Conservation (phyloP, 345 rosid species). For the Eucalyptus shirleyi region DNA sequence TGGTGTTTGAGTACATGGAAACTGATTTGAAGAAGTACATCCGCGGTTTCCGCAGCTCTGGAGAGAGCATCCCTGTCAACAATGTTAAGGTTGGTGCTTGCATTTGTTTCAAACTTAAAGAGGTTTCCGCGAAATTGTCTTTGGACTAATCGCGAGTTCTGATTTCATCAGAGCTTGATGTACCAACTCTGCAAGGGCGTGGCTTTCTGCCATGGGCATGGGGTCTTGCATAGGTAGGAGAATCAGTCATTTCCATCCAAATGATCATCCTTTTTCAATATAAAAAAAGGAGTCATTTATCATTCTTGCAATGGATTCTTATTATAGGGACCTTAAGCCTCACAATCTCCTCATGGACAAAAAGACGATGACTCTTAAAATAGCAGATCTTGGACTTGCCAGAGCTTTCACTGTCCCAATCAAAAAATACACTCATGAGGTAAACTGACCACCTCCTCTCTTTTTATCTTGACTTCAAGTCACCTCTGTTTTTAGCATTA, state of each 20-base stretch:
- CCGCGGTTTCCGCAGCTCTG: conserved; percentile 58
- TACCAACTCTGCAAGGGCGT: conserved; percentile 94
- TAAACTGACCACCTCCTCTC: background rate
- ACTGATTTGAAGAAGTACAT: conserved; percentile 87
- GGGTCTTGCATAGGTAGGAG: conserved; percentile 81
- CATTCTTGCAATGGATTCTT: background rate
- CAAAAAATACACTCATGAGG: conserved; percentile 97
- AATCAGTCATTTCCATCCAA: background rate
- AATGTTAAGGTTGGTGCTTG: conserved; percentile 33
- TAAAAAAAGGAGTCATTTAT: too few relatives aligned
- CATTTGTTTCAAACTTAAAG: background rate
- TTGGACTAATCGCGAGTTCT: background rate
- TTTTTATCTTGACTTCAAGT: background rate
- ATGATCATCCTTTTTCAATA: background rate
- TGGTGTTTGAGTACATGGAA: conserved; percentile 91
- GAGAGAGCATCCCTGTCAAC: conserved; percentile 32
- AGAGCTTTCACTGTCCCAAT: conserved; percentile 85
- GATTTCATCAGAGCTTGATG: conserved; percentile 71
- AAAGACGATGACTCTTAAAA: conserved; percentile 63
- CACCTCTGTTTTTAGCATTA: background rate
- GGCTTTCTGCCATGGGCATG: conserved; percentile 94
- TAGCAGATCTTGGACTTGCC: conserved; percentile 95
- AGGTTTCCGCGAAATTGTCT: background rate
- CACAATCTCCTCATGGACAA: conserved; percentile 88
- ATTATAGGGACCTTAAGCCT: conserved; percentile 86